Conservation (phyloP, 1,284 basidiomycete genomes). For the Xerocomus nothofagi region DNA sequence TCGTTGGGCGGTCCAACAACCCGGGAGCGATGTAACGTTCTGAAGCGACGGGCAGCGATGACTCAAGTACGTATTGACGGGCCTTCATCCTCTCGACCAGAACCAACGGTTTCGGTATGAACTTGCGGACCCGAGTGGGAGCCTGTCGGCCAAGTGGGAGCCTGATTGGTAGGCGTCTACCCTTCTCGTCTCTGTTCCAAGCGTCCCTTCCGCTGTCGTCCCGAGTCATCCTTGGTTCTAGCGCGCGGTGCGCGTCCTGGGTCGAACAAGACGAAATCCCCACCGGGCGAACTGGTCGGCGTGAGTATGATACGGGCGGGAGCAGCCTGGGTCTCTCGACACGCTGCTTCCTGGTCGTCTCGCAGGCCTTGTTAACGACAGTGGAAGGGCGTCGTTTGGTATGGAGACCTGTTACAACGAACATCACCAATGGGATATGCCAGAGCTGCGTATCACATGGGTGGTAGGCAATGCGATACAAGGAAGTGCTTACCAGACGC, state of each 20-base stretch:
- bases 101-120: constrained; percentile 26
- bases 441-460: constrained; percentile 22
- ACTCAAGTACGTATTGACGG: constrained; percentile 9
- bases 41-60: not conserved
- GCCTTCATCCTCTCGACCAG: constrained; percentile 29
- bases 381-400: constrained; percentile 21
- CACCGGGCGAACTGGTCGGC: not conserved
- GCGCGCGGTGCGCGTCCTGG: not conserved
- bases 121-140: constrained; percentile 14
- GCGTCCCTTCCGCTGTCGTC: not conserved
- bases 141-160: constrained; percentile 7
- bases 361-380: not conserved
- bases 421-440: constrained; percentile 17
- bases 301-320: not conserved
- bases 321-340: not conserved
- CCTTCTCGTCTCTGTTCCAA: not conserved
- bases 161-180: not conserved
- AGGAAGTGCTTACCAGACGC: constrained; percentile 12
- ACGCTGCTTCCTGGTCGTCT: not conserved
- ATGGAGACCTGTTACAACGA: constrained; percentile 26
- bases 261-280: not conserved
- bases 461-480: constrained; percentile 4
- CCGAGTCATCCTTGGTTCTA: constrained; percentile 8
- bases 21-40: not conserved
- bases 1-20: not conserved